These are phyloP conservation scores for Hypoxylon perforatum DNA, from an alignment of 495 filamentous ascomycete species.

Conservation along the genomic window DNA sequence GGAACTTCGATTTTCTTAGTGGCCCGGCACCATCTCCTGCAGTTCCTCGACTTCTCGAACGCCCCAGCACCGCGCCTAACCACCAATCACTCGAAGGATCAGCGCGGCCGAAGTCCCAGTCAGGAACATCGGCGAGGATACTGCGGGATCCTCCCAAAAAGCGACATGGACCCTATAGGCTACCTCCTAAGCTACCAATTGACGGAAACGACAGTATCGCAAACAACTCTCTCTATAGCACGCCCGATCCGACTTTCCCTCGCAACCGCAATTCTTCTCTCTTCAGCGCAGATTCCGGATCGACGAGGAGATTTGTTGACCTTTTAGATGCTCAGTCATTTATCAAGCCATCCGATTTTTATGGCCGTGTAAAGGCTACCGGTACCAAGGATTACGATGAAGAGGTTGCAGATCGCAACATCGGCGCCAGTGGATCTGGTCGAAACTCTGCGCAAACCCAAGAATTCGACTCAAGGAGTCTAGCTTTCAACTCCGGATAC, in stretches of 20 bases:
- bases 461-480: constrained; percentile 44
- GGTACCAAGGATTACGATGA: constrained; percentile 63
- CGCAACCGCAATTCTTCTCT: constrained; percentile 39
- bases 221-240: constrained; percentile 13
- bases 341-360: constrained; percentile 57
- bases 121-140: constrained; percentile 15
- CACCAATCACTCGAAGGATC: constrained; percentile 19
- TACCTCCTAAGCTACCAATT: constrained; percentile 26
- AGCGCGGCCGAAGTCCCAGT: constrained; percentile 25
- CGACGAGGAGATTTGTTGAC: constrained; percentile 52
- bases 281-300: constrained; percentile 37
- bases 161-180: constrained; percentile 40
- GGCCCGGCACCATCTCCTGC: constrained; percentile 46
- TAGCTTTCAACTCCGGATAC: neutral
- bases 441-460: constrained; percentile 44
- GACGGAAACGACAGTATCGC: constrained; percentile 15
- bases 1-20: constrained; percentile 35
- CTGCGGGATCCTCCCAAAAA: constrained; percentile 32
- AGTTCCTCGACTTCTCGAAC: constrained; percentile 44
- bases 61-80: constrained; percentile 55
- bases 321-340: constrained; percentile 63
- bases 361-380: constrained; percentile 56
- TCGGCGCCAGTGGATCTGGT: constrained; percentile 50
- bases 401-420: constrained; percentile 66
- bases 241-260: constrained; percentile 11